Base-by-base conservation (phyloP, 352 stramenopile genomes). In the Globisporangium nodosum region DNA sequence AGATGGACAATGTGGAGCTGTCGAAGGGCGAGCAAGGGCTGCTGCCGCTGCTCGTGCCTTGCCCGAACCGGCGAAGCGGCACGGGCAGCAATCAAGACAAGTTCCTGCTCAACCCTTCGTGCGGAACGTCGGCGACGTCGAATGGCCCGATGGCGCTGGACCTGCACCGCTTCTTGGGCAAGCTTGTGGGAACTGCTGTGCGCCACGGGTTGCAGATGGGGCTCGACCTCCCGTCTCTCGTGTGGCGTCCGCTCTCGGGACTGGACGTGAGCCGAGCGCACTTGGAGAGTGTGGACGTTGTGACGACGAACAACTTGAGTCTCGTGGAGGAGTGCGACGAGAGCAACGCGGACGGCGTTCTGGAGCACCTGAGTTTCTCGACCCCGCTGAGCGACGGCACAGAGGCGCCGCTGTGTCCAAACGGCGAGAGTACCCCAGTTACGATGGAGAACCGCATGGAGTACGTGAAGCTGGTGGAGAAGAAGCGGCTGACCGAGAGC, bases 181-280 rank as follows among this genome's bases (percentile, higher is more conserved):
- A 98, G 73, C 69, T 99, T 21, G 88, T 98, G 52, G 96, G 96
- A 43, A 98, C 94, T 47, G 94, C 90, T 12, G 96, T 98, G 51
- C 92, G 96, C 51, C 96, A 99, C 63, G 91, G 94, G 12, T 86
- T 99, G 47, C 92, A 96, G 54, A 96, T 97, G 81, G 90, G 88
- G n/a, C 65, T 97, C 20, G 89, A 97, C 64, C 61, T 97, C 21
- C 88, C 90, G 27, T 74, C 79, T 11, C 64, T 96, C 3, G 84
- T 97, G 43, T 97, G 90, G 90, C 73, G 89, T 33, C 82, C 87
- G 16, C 65, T 97, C 3, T 72, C 87, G 6, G 83, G 86, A 0
- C 72, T 97, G 43, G 80, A 94, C 33, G 71, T 97, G 18, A 78
- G 49, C 47, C 70, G 81, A 21, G 68, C 78, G 16, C 79, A 97